These are phyloP conservation scores for Physaria fendleri DNA, from an alignment of 345 rosid species.

Conservation along the genomic window DNA sequence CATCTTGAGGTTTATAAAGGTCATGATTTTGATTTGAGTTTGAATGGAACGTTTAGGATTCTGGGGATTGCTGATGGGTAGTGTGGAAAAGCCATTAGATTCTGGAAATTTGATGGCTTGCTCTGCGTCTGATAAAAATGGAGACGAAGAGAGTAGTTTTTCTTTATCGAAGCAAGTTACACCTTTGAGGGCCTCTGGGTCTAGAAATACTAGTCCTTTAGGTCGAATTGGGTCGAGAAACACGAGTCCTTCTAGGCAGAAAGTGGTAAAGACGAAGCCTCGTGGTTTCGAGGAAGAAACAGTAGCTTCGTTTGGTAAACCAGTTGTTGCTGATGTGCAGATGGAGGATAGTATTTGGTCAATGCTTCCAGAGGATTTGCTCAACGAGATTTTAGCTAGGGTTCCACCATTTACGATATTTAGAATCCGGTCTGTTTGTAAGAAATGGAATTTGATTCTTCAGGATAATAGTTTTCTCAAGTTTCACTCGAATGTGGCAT, in stretches of 20 bases:
- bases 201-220: slow-evolving; percentile 73
- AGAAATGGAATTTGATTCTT: slow-evolving; percentile 82
- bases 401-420: slow-evolving; percentile 94
- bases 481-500: slow-evolving; percentile 59
- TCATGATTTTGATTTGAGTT: slow-evolving; percentile 9
- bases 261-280: slow-evolving; percentile 80
- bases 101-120: slow-evolving; percentile 35
- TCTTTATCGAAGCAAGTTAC: slow-evolving; percentile 51
- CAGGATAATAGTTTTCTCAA: slow-evolving; percentile 82
- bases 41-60: slow-evolving; percentile 29
- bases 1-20: neutral
- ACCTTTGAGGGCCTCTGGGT: slow-evolving; percentile 55
- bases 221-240: slow-evolving; percentile 74
- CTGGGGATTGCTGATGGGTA: slow-evolving; percentile 46
- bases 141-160: slow-evolving; percentile 36
- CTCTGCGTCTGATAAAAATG: slow-evolving; percentile 26
- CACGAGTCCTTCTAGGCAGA: slow-evolving; percentile 82
- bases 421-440: slow-evolving; percentile 79
- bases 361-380: slow-evolving; percentile 90
- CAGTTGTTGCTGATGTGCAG: slow-evolving; percentile 54
- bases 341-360: slow-evolving; percentile 96
- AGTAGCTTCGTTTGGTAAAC: slow-evolving; percentile 71
- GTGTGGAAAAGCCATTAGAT: slow-evolving; percentile 42
- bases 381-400: slow-evolving; percentile 81
- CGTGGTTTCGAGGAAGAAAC: slow-evolving; percentile 94